Base-by-base conservation (phyloP, 2,329 filamentous ascomycete species). In the Trichoderma polysporum region DNA sequence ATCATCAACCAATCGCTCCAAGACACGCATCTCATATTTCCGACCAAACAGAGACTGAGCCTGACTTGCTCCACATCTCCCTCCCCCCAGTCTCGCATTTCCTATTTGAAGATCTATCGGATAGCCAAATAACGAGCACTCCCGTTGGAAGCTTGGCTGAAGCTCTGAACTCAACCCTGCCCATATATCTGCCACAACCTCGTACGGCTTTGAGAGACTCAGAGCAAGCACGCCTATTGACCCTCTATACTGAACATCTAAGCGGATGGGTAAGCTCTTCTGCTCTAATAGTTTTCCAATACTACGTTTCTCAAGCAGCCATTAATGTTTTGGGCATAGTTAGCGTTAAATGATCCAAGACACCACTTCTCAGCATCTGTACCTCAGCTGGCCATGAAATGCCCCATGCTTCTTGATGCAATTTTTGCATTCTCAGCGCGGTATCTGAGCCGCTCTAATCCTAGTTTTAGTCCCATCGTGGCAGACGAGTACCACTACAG, bases 341-440 rank as follows among this genome's bases (percentile, higher is more conserved):
- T 66, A 19, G 64, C 47, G 12, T 29, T 66, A 33, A 66, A 59
- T 22, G 64, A 66, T 53, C 64, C 64, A 9, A 49, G 57, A 25
- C 57, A 50, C 22, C 64, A 66, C 45, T 66, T 66, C 37, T 49
- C 64, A 5, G 54, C 54, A 8, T 58, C 41, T 15, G 57, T 66
- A 15, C 64, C 64, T 29, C 64, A 66, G 10, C 19, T 66, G 19
- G 64, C 64, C 25, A 66, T 66, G 54, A 59, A 47, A 52, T 66
- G 64, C 8, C 64, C 64, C 19, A 66, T 66, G 64, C 57, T 66
- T 17, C 64, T 61, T 13, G 57, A 66, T 8, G 64, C 64, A 37
- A 63, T 66, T 13, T 52, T 66, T 47, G 64, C 64, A 39, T 53
- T 66, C 19, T 59, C 64, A 33, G 57, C 64, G 27, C 41, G 57